Evolutionary conservation across 495 filamentous ascomycete genomes (phyloP).

Genomic region (Neurospora terricola): DNA sequence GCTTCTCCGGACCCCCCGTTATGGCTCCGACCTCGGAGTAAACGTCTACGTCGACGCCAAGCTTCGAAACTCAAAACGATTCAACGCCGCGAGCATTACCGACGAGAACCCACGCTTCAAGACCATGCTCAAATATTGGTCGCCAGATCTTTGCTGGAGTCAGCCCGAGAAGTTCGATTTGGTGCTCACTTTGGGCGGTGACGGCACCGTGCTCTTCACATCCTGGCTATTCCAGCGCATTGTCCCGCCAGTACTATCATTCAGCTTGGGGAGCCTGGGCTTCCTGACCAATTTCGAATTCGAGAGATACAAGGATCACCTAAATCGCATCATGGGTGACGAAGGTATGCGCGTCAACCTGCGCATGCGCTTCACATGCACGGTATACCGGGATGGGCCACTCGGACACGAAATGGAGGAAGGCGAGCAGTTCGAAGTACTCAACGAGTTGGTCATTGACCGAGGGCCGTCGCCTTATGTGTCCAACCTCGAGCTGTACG

Average conservation of each 20-base stretch:
- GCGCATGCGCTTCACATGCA: slow-evolving; percentile 96
- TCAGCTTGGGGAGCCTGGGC: slow-evolving; percentile 79
- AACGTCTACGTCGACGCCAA: slow-evolving; percentile 94
- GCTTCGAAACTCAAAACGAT: slow-evolving; percentile 74
- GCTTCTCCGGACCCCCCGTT: slow-evolving; percentile 74
- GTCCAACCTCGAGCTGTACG: slow-evolving; percentile 90
- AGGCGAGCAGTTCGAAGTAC: slow-evolving; percentile 83
- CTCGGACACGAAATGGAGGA: slow-evolving; percentile 48
- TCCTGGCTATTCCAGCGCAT: slow-evolving; percentile 91
- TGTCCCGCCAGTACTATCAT: slow-evolving; percentile 82
- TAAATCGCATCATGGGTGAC: slow-evolving; percentile 80
- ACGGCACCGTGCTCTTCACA: slow-evolving; percentile 86
- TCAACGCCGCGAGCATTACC: slow-evolving; percentile 64
- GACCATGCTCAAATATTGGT: slow-evolving; percentile 84
- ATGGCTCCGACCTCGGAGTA: slow-evolving; percentile 67
- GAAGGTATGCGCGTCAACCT: slow-evolving; percentile 90
- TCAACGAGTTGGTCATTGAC: slow-evolving; percentile 97
- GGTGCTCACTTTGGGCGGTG: slow-evolving; percentile 83
- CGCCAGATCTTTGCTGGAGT: slow-evolving; percentile 84
- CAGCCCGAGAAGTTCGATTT: slow-evolving; percentile 86
- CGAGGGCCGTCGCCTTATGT: slow-evolving; percentile 94
- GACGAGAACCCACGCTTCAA: slow-evolving; percentile 61
- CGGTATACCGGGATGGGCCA: slow-evolving; percentile 62
- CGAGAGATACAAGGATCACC: slow-evolving; percentile 63
- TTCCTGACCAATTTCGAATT: slow-evolving; percentile 94